Base-by-base conservation (phyloP, 331 rosid genomes). In the Stylosanthes scabra region DNA sequence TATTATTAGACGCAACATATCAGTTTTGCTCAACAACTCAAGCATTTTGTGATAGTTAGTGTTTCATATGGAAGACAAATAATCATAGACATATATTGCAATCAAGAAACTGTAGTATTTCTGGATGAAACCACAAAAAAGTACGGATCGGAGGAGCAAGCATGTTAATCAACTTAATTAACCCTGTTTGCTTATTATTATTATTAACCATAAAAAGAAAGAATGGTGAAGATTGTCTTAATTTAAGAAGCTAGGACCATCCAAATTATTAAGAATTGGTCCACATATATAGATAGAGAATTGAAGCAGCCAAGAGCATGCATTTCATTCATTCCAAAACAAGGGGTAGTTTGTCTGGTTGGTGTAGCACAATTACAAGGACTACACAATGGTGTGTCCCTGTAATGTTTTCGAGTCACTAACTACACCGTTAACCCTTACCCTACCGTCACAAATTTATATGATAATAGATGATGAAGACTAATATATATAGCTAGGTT, bases 311-410 rank as follows among this genome's bases (percentile, higher is more conserved):
- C 70, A 67, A 59, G 57, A 80, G 74, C 63, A 68, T 70, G 74
- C 63, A 68, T 70, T 70, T 82, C 82, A 63, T 40, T 72, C 20
- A 8, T 60, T 78, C 74, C 57, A 66, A 67, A 67, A 67, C 75
- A 79, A 49, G 71, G 72, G 65, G 46, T 65, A 63, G 37, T 63
- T 70, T 84, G 91, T 82, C 88, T 11, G 85, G 88, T 86, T 55
- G 91, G 83, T 82, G 58, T 59, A 62, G 56, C 68, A 73, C 88
- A 84, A 76, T 81, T 81, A 63, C 76, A 71, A 71, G 80, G 85
- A 82, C 68, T 77, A 77, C 80, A 67, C 14, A 56, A 68, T 56
- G 76, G 71, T 75, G 52, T 78, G 84, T 78, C 78, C 59, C 6
- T 20, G 10, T 78, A 25, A 73, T 72, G 77, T 81, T 79, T 74